A percentile compares a stretch with the other conserved stretches of the same genome.
phyloP scores from a whole-genome alignment of 2,329 filamentous ascomycete species.

The Pseudopithomyces chartarum region DNA sequence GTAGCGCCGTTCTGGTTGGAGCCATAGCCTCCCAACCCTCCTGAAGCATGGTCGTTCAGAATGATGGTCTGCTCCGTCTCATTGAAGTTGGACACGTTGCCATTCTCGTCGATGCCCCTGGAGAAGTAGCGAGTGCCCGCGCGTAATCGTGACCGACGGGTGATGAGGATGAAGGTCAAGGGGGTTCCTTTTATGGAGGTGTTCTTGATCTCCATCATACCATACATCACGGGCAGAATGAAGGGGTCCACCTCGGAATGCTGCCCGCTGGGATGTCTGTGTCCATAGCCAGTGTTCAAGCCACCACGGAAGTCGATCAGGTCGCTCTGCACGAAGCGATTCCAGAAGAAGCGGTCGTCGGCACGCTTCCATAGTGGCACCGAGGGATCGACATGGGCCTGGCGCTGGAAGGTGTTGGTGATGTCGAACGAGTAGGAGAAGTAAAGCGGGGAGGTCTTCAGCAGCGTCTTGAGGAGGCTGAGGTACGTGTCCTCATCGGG shows the following conservation, averaged over 20 bases:
- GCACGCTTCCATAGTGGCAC: conserved; percentile 86
- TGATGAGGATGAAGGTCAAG: conserved; percentile 85
- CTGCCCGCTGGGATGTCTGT: conserved; percentile 67
- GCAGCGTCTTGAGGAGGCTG: conserved; percentile 75
- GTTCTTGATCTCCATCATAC: conserved; percentile 88
- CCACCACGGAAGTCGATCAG: conserved; percentile 84
- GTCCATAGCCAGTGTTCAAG: conserved; percentile 53
- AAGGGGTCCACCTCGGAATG: conserved; percentile 85
- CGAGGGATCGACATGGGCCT: conserved; percentile 74
- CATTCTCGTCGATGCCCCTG: conserved; percentile 88
- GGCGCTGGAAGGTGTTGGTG: conserved; percentile 95
- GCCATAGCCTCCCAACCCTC: conserved; percentile 77
- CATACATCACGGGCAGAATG: conserved; percentile 94
- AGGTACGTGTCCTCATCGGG: conserved; percentile 94
- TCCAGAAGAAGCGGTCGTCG: conserved; percentile 99
- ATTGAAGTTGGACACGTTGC: conserved; percentile 98
- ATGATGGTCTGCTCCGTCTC: conserved; percentile 95
- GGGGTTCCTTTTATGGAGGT: conserved; percentile 84
- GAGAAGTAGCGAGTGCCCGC: conserved; percentile 95
- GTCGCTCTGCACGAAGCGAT: conserved; percentile 88
- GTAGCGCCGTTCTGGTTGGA: conserved; percentile 73
- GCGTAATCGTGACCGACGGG: conserved; percentile 83
- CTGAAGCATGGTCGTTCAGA: conserved; percentile 76
- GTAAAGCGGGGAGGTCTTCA: conserved; percentile 89
- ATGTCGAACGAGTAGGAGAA: conserved; percentile 98